Base-by-base conservation (phyloP, 2,329 filamentous ascomycete genomes). In the Aspergillus felis region DNA sequence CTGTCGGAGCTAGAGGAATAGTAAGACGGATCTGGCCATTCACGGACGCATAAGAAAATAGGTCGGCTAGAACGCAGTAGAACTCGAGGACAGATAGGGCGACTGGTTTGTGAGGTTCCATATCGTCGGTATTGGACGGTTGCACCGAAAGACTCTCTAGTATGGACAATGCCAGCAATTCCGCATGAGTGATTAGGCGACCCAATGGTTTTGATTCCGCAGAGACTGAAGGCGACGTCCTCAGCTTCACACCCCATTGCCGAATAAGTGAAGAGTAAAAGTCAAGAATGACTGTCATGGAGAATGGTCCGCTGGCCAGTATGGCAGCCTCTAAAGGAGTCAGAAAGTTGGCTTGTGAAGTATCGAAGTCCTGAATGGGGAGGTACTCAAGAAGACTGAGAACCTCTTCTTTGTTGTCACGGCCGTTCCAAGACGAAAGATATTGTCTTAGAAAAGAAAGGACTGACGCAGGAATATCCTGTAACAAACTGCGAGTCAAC, bases 201-300 rank as follows among this genome's bases (percentile, higher is more conserved):
- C 47, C 75, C 64, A 59, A 73, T 68, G 68, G 64, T 25, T 59
- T 52, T 51, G 65, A 72, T 53, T 71, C 68, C 50, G 66, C 66
- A 24, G 65, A 61, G 5, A 61, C 60, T 28, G 69, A 64, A 1
- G 68, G 57, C 12, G 63, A 66, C 46, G 62, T 58, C 54, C 73
- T 68, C 46, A 77, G 66, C 32, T 66, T 66, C 14, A 73, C 62
- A 7, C 74, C 71, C 75, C 80, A 83, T 61, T 85, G 82, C 10
- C 79, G 82, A 49, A 93, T 80, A 5, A 95, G 76, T 10, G 74
- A 73, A 1, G 82, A 86, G 72, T 93, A 94, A 60, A 91, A 86
- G 1, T 72, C 72, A 2, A 94, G 79, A 2, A 95, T 75, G 2
- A 78, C 77, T 0, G 82, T 68, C 64, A 87, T 87, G 0, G 86